These are phyloP conservation scores for Santalum album DNA, from an alignment of 164 flowering plant species.

Conservation along the genomic window DNA sequence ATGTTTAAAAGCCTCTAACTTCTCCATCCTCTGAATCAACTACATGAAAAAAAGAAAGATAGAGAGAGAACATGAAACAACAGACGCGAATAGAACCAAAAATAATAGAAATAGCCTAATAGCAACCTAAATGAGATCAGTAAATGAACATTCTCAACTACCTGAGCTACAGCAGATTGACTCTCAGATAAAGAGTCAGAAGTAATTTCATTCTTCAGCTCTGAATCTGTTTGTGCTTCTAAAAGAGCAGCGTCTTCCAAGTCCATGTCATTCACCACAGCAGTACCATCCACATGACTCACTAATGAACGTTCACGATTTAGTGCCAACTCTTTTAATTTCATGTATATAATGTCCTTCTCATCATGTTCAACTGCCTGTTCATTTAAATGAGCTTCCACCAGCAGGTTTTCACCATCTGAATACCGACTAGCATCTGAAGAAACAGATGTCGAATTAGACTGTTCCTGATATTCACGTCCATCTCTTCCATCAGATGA, in stretches of 20 bases:
- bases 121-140: neutral
- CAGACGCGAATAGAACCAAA: neutral
- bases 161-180: constrained; percentile 33
- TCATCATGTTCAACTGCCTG: constrained; percentile 20
- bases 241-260: constrained; percentile 10
- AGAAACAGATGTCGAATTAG: constrained; percentile 11
- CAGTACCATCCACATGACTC: constrained; percentile 12
- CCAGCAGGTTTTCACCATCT: constrained; percentile 15
- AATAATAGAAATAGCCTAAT: constrained; percentile 3
- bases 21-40: constrained; percentile 45
- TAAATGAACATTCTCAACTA: constrained; percentile 13
- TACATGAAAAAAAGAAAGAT: constrained; percentile 14
- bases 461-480: constrained; percentile 6
- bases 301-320: constrained; percentile 7
- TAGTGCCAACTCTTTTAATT: constrained; percentile 33
- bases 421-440: constrained; percentile 14
- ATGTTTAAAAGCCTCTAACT: constrained; percentile 35
- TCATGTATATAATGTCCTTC: constrained; percentile 21
- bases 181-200: constrained; percentile 19
- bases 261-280: constrained; percentile 9
- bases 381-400: constrained; percentile 10
- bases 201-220: constrained; percentile 19
- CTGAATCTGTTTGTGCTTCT: constrained; percentile 9
- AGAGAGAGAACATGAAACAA: constrained; percentile 1
- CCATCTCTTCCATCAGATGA: constrained; percentile 12